These are phyloP conservation scores for Macrophomina phaseolina DNA, from an alignment of 2,329 filamentous ascomycete species.

Conservation along the genomic window DNA sequence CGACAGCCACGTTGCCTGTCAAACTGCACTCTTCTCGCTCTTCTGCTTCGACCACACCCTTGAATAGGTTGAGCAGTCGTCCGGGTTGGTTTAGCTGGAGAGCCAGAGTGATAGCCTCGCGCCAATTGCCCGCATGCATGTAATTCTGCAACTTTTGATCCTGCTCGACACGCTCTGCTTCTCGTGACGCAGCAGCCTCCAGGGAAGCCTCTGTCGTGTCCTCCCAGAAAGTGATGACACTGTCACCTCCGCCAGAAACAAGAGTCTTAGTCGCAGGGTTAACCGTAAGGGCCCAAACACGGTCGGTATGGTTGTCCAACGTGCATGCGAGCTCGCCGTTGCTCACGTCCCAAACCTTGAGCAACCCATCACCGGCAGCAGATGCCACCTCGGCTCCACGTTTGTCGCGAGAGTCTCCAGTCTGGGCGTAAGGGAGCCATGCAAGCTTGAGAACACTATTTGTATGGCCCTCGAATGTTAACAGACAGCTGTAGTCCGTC, in stretches of 20 bases:
- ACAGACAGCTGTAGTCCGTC: slow-evolving; percentile 86
- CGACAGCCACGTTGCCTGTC: slow-evolving; percentile 70
- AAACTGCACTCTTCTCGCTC: slow-evolving; percentile 67
- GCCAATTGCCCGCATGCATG: slow-evolving; percentile 84
- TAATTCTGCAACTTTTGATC: slow-evolving; percentile 95
- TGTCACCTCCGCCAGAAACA: slow-evolving; percentile 90
- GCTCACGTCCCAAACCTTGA: slow-evolving; percentile 94
- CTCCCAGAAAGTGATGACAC: slow-evolving; percentile 92
- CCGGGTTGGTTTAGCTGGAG: slow-evolving; percentile 94
- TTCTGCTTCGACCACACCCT: slow-evolving; percentile 71
- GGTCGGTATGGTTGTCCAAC: slow-evolving; percentile 94
- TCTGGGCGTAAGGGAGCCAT: slow-evolving; percentile 70
- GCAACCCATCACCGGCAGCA: slow-evolving; percentile 89
- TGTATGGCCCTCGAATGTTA: slow-evolving; percentile 95
- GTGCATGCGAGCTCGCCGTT: slow-evolving; percentile 86
- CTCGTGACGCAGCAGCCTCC: slow-evolving; percentile 73
- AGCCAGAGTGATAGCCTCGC: slow-evolving; percentile 89
- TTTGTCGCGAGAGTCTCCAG: slow-evolving; percentile 52
- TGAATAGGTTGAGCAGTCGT: slow-evolving; percentile 83
- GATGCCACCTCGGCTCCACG: slow-evolving; percentile 76
- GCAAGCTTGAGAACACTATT: slow-evolving; percentile 93
- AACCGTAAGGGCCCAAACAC: slow-evolving; percentile 87
- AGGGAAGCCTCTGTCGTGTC: slow-evolving; percentile 87
- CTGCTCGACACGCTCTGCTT: slow-evolving; percentile 83
- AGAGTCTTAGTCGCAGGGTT: slow-evolving; percentile 69